Base-by-base conservation (phyloP, 2,329 filamentous ascomycete species). In the Ophiostoma sp. region DNA sequence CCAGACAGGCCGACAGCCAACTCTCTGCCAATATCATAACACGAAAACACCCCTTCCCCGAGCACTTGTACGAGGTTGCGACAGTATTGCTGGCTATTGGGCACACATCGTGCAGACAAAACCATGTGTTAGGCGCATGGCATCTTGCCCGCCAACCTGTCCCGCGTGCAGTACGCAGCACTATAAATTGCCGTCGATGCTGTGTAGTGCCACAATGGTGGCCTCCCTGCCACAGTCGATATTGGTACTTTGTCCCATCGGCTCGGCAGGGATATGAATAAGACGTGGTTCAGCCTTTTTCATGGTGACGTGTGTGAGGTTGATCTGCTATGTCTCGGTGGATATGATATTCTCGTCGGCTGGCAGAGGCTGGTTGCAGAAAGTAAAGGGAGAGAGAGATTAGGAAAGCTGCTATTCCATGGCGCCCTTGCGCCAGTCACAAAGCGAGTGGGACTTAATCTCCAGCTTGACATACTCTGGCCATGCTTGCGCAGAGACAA, bases 361-460 rank as follows among this genome's bases (percentile, higher is more conserved):
- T 60, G 27, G 55, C n/a, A 40, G 55, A 60, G 55, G 55, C 55
- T 60, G 55, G 55, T 40, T 9, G 8, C 16, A 18, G 52, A 5
- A 36, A 27, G 38, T 18, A 60, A 40, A 40, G 55, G 55, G 4
- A 38, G 27, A 18, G 11, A 5, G 11, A 58, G 5, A 38, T 38
- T 16, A 58, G 27, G 18, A 55, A 27, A 55, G n/a, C 8, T 38
- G 8, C 27, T 5, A 38, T 7, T 8, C 49, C 55, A 9, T 38
- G 27, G 27, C 55, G 55, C 55, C n/a, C 55, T 60, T 60, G 55
- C 55, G 18, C 38, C 27, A 60, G 55, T 36, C n/a, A 38, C 55
- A 36, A 12, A 60, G 27, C 27, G 4, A 4, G 3, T 58, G 2
- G 11, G 14, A 14, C 27, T 12, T 38, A 18, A 11, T 60, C 27